Base-by-base conservation (phyloP, 495 filamentous ascomycete genomes). In the Penicillium odoratum region DNA sequence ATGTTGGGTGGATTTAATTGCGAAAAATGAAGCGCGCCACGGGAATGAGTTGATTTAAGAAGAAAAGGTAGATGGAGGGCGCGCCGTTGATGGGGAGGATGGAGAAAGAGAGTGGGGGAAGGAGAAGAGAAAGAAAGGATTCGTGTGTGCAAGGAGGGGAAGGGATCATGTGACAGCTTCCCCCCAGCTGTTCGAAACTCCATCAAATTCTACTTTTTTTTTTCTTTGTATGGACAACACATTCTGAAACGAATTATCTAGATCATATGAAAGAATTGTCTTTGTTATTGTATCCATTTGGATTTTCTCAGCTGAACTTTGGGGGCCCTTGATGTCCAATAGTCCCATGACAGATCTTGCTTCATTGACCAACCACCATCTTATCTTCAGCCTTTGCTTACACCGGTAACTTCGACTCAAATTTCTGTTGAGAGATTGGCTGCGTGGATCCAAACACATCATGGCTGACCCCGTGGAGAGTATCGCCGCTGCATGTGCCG, bases 1-100 rank as follows among this genome's bases (percentile, higher is more conserved):
- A 99, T 99, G 81, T 63, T 88, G 71, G 68, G 73, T 73, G 48
- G 63, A 40, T 48, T 36, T 10, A 46, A 63, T 53, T 64, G 57
- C 64, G 63, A 64, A 65, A 66, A 68, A 68, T 56, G 69, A 72
- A 69, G 66, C 66, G 65, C 66, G 68, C 64, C 66, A 72, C 59
- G 28, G 60, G 52, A 65, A 64, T 60, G 53, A 57, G 16, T 51
- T 59, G 57, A 33, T 26, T 57, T 56, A 56, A 50, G 54, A 46
- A 61, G 58, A 60, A 52, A 38, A 43, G 30, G 49, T 42, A 53
- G 45, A 36, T 33, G 53, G 59, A 42, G 44, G 52, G 60, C 48
- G 53, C 53, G 57, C 46, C 62, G 64, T 66, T 71, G 69, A 59
- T 64, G 73, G 59, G 26, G 16, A 53, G 61, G 50, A 47, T 48